These are phyloP conservation scores for Penicillium freii DNA, from an alignment of 2,329 filamentous ascomycete genomes.

Conservation along the genomic window DNA sequence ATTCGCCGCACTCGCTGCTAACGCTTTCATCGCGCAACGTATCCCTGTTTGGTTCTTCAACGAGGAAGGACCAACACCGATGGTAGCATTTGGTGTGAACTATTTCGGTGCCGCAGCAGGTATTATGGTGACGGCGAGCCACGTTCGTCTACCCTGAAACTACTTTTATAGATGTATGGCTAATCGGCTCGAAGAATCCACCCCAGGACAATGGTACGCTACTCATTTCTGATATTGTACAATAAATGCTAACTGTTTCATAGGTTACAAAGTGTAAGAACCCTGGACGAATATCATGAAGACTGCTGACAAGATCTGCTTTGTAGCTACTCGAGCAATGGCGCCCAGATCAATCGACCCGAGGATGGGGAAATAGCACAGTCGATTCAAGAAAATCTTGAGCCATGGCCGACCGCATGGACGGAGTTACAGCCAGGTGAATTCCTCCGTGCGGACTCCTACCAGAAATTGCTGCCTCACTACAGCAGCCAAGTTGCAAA, in stretches of 20 bases:
- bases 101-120: slow-evolving; percentile 56
- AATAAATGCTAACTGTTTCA: slow-evolving; percentile 13
- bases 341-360: slow-evolving; percentile 64
- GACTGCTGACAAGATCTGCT: slow-evolving; percentile 21
- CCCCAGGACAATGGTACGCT: slow-evolving; percentile 57
- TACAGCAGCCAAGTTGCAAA: slow-evolving; percentile 33
- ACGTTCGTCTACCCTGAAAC: slow-evolving; percentile 38
- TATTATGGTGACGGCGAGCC: slow-evolving; percentile 65
- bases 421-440: slow-evolving; percentile 47
- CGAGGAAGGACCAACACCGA: slow-evolving; percentile 57
- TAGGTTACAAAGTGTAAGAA: slow-evolving; percentile 59
- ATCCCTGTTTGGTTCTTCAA: slow-evolving; percentile 61
- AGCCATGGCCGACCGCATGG: slow-evolving; percentile 49
- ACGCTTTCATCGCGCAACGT: slow-evolving; percentile 57
- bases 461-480: slow-evolving; percentile 28
- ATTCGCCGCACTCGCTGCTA: slow-evolving; percentile 60
- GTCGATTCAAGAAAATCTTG: slow-evolving; percentile 56
- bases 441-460: slow-evolving; percentile 28
- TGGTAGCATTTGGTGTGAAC: slow-evolving; percentile 61
- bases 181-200: slow-evolving; percentile 49
- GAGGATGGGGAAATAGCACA: slow-evolving; percentile 59
- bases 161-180: slow-evolving; percentile 3
- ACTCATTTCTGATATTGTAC: not conserved
- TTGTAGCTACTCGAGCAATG: slow-evolving; percentile 58
- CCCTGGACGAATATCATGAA: not conserved